Percentiles rank a stretch among this genome's conserved stretches.
Evolutionary conservation across 2,329 filamentous ascomycete genomes (phyloP).

Genomic region (Phoma sp.): DNA sequence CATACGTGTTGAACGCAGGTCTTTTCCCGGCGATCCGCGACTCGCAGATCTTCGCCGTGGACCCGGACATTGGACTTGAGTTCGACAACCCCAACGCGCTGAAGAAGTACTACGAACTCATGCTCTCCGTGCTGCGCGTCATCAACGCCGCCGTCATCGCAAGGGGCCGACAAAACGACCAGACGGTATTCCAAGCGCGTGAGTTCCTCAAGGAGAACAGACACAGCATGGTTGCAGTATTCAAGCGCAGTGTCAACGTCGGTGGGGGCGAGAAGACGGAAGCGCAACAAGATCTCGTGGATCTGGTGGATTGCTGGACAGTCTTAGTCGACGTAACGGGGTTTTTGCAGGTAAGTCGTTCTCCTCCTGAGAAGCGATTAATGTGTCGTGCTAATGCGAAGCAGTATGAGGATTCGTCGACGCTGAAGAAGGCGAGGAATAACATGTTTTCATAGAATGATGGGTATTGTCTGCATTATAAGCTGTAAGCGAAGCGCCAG

Average conservation of each 20-base stretch:
- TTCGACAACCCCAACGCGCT: conserved; percentile 74
- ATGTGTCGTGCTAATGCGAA: conserved; percentile 15
- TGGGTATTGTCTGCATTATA: neutral
- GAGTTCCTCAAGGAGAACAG: conserved; percentile 84
- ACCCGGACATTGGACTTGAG: conserved; percentile 89
- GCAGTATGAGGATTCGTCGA: conserved; percentile 41
- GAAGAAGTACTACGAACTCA: conserved; percentile 81
- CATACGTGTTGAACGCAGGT: conserved; percentile 85
- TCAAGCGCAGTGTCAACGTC: conserved; percentile 87
- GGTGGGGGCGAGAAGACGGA: conserved; percentile 61
- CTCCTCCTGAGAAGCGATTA: neutral
- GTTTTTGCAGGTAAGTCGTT: conserved; percentile 77
- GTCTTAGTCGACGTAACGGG: conserved; percentile 81
- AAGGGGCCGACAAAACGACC: conserved; percentile 80
- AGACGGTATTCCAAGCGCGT: conserved; percentile 74
- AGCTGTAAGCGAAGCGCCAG: no score
- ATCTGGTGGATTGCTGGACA: conserved; percentile 85
- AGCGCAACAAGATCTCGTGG: conserved; percentile 71
- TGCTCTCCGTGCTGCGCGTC: conserved; percentile 81
- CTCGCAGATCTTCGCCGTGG: conserved; percentile 85
- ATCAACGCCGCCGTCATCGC: conserved; percentile 82
- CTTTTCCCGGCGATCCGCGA: conserved; percentile 82
- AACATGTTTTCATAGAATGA: conserved; percentile 33
- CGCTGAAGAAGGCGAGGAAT: conserved; percentile 26
- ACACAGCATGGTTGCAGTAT: conserved; percentile 82